These are phyloP conservation scores for Circinella umbellata DNA, from an alignment of 371 early-diverging fungal species.

Conservation along the genomic window DNA sequence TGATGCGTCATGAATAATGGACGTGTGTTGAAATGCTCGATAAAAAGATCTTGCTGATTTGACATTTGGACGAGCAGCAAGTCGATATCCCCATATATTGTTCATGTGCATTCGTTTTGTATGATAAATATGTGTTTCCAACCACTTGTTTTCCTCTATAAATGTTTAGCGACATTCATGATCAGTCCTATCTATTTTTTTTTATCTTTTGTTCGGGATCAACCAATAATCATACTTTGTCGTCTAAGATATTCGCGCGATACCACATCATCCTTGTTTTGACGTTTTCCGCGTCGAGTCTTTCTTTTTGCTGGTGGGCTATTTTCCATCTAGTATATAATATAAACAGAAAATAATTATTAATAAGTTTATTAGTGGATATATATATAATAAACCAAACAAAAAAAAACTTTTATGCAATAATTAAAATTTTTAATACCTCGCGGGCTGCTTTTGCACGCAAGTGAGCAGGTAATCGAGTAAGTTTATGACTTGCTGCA, in stretches of 20 bases:
- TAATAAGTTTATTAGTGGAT: no score
- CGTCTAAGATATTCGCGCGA: slow-evolving; percentile 25
- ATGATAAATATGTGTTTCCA: slow-evolving; percentile 99
- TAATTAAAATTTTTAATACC: slow-evolving; percentile 36
- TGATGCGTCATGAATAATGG: slow-evolving; percentile 83
- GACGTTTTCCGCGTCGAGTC: slow-evolving; percentile 16
- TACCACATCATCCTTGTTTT: slow-evolving; percentile 15
- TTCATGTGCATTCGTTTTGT: slow-evolving; percentile 95
- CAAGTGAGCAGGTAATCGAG: slow-evolving; percentile 78
- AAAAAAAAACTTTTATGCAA: no score
- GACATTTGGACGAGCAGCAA: slow-evolving; percentile 86
- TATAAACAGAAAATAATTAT: no score
- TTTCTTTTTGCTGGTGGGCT: slow-evolving; percentile 18
- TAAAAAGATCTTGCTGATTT: slow-evolving; percentile 80
- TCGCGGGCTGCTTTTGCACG: slow-evolving; percentile 74
- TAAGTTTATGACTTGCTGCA: slow-evolving; percentile 89
- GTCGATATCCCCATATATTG: slow-evolving; percentile 85
- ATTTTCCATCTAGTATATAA: slow-evolving; percentile 14
- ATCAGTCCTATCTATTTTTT: not conserved
- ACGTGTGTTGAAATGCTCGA: slow-evolving; percentile 75
- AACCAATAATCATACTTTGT: slow-evolving; percentile 17
- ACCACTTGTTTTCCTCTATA: slow-evolving; percentile 72
- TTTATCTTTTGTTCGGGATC: not conserved
- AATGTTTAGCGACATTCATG: not conserved
- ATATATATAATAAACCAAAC: no score